Evolutionary conservation across 2,329 filamentous ascomycete species (phyloP).

Genomic region (Aspergillus niger): DNA sequence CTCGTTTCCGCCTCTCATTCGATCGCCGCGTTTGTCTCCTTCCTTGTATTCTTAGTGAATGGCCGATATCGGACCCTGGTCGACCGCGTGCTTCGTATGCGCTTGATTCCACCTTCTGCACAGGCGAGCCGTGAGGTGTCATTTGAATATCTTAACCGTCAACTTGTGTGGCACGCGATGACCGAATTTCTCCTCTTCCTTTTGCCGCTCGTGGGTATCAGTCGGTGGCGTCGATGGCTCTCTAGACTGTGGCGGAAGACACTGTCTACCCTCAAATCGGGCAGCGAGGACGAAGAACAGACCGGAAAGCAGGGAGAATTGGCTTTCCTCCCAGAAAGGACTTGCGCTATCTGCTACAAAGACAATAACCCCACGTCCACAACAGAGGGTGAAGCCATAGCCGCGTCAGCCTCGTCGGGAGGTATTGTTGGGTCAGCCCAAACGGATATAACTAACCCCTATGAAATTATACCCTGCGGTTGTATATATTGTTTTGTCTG

Average conservation of each 20-base stretch:
- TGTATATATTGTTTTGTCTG: constrained; percentile 97
- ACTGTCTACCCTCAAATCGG: constrained; percentile 61
- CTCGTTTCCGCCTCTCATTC: constrained; percentile 73
- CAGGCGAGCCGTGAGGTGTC: constrained; percentile 89
- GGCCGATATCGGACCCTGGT: constrained; percentile 88
- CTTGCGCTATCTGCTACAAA: constrained; percentile 95
- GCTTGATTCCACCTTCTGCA: constrained; percentile 79
- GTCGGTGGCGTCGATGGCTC: constrained; percentile 90
- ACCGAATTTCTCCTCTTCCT: constrained; percentile 98
- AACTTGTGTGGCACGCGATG: constrained; percentile 99
- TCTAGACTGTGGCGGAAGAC: constrained; percentile 81
- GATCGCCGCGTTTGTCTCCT: constrained; percentile 77
- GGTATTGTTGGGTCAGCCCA: constrained; percentile 85
- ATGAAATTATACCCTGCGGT: constrained; percentile 84
- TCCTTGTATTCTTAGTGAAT: constrained; percentile 86
- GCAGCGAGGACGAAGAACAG: constrained; percentile 52
- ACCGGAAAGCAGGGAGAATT: constrained; percentile 68
- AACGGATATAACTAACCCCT: constrained; percentile 94
- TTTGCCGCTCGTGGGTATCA: constrained; percentile 92
- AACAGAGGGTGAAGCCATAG: constrained; percentile 74
- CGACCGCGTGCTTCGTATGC: constrained; percentile 79
- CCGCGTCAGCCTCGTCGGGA: constrained; percentile 64
- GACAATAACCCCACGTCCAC: constrained; percentile 77
- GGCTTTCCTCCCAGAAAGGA: constrained; percentile 84
- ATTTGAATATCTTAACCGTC: constrained; percentile 95